These are phyloP conservation scores for Xenoacremonium recifei DNA, from an alignment of 2,329 filamentous ascomycete genomes.

Conservation along the genomic window DNA sequence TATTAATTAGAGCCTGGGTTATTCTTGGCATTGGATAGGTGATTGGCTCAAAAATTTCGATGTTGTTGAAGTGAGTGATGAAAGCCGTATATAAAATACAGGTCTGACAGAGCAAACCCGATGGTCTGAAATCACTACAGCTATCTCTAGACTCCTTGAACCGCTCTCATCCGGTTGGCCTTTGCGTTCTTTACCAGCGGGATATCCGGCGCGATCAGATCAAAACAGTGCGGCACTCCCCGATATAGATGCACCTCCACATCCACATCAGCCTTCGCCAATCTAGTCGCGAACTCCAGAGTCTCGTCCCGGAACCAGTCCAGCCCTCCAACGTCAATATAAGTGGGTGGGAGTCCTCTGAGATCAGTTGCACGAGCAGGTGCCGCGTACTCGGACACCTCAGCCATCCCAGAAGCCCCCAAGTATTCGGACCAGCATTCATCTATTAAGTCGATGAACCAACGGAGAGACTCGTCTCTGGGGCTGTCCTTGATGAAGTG, in stretches of 20 bases:
- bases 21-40: no score
- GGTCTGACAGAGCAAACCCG: no score
- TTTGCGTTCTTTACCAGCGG: not conserved
- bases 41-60: no score
- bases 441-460: constrained; percentile 40
- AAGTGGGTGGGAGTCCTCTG: constrained; percentile 39
- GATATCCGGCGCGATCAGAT: constrained; percentile 19
- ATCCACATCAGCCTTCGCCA: constrained; percentile 38
- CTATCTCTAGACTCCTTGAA: not conserved
- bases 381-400: constrained; percentile 34
- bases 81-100: no score
- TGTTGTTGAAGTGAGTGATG: no score
- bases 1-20: no score
- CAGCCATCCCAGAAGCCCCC: constrained; percentile 25
- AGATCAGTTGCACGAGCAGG: constrained; percentile 34
- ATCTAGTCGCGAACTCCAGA: constrained; percentile 36
- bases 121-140: no score
- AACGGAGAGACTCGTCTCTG: constrained; percentile 29
- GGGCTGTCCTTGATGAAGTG: constrained; percentile 25
- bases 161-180: not conserved
- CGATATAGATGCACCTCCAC: constrained; percentile 44
- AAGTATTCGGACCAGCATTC: constrained; percentile 41
- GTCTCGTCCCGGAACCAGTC: constrained; percentile 44
- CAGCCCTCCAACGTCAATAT: constrained; percentile 41
- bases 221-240: constrained; percentile 39